Evolutionary conservation across 2,329 filamentous ascomycete species (phyloP).

Genomic region (Aspergillus glaucus): DNA sequence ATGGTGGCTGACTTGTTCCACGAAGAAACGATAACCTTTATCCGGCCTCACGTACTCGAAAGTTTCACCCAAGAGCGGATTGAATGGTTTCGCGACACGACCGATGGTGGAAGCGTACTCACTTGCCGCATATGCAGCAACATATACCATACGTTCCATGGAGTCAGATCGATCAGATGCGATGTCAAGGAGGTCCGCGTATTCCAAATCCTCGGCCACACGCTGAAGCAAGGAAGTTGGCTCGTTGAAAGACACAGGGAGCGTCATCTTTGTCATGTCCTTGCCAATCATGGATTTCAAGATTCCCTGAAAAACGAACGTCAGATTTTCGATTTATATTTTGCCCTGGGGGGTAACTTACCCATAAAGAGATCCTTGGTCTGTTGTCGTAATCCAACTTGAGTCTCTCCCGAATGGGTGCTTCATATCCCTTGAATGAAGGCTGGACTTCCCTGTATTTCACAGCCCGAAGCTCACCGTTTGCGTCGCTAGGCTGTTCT

Average conservation of each 20-base stretch:
- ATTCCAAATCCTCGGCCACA: constrained; percentile 97
- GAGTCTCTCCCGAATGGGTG: constrained; percentile 69
- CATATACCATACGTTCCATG: constrained; percentile 86
- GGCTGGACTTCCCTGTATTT: constrained; percentile 61
- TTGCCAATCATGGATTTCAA: constrained; percentile 99
- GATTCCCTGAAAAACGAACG: constrained; percentile 59
- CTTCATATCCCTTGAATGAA: constrained; percentile 86
- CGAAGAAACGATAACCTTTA: constrained; percentile 96
- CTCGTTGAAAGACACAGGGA: constrained; percentile 97
- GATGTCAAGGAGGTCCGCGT: constrained; percentile 82
- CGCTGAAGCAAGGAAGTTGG: constrained; percentile 92
- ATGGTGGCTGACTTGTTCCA: constrained; percentile 97
- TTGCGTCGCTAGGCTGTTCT: constrained; percentile 37
- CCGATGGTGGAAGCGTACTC: constrained; percentile 97
- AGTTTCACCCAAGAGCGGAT: constrained; percentile 89
- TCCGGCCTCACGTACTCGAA: constrained; percentile 95
- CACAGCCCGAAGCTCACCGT: constrained; percentile 39
- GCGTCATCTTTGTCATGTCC: constrained; percentile 99
- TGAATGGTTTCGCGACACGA: constrained; percentile 96
- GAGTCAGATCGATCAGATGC: constrained; percentile 81
- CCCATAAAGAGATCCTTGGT: constrained; percentile 93
- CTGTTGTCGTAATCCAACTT: constrained; percentile 89
- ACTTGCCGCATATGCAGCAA: constrained; percentile 90
- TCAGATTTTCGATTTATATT: neutral
- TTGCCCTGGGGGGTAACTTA: constrained; percentile 45